Conservation (phyloP, 495 filamentous ascomycete species). For the Clohesyomyces aquaticus region DNA sequence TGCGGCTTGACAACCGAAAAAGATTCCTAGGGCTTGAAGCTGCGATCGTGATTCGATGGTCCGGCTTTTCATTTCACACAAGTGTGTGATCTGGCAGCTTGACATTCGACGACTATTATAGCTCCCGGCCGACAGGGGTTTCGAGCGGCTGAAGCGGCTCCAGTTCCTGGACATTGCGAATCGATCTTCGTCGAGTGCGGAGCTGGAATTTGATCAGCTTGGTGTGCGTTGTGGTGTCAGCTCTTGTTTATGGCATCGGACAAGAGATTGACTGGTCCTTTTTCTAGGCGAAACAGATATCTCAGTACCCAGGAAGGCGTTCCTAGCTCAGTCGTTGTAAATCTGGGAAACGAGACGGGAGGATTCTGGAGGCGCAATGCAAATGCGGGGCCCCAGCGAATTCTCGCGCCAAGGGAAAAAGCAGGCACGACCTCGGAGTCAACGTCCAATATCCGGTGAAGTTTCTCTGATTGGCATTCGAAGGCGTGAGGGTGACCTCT, state of each 20-base stretch:
- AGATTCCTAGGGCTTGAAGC: background rate
- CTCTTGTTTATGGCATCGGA: too few relatives aligned
- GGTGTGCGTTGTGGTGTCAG: too few relatives aligned
- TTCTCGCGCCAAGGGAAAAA: background rate
- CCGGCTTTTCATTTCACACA: background rate
- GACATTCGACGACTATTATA: background rate
- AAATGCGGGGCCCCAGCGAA: slow-evolving; percentile 6
- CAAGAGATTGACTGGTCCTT: too few relatives aligned
- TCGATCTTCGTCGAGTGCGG: background rate
- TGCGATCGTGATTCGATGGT: slow-evolving; percentile 5
- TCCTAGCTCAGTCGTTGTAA: background rate
- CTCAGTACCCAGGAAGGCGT: too few relatives aligned
- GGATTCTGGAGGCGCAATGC: background rate
- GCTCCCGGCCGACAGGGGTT: background rate
- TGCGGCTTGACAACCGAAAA: background rate
- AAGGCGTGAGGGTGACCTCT: too few relatives aligned
- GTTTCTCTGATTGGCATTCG: too few relatives aligned
- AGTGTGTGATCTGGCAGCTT: too few relatives aligned
- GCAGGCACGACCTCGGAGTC: background rate
- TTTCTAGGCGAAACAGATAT: too few relatives aligned
- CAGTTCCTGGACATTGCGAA: background rate
- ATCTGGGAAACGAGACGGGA: background rate
- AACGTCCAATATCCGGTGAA: too few relatives aligned
- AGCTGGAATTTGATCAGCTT: too few relatives aligned
- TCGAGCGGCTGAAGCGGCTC: background rate